These are phyloP conservation scores for Wallacemonas collosoma DNA, from an alignment of 208 protist genomes.

Conservation along the genomic window DNA sequence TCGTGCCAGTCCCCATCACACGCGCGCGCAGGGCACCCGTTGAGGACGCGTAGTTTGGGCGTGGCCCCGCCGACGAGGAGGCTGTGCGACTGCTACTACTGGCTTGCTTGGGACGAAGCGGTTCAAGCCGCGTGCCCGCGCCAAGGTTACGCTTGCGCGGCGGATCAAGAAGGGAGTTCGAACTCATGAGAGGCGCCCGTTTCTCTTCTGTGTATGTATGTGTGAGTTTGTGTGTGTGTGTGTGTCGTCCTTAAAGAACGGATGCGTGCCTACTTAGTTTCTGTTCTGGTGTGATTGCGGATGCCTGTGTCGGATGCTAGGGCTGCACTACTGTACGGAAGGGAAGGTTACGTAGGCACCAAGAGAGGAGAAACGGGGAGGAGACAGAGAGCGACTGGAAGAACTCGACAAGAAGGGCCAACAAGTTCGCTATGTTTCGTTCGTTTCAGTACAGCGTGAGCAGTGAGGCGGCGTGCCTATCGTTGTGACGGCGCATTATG, in stretches of 20 bases:
- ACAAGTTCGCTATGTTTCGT: too few species aligned
- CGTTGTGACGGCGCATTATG: too few species aligned
- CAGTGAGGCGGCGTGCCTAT: too few species aligned
- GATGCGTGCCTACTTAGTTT: neutral
- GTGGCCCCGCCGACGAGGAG: constrained; percentile 5
- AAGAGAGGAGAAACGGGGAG: too few species aligned
- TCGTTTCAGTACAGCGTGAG: too few species aligned
- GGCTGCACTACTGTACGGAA: too few species aligned
- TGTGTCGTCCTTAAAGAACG: neutral
- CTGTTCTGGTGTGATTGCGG: neutral
- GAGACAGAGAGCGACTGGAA: too few species aligned
- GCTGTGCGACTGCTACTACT: constrained; percentile 1
- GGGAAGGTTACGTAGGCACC: too few species aligned
- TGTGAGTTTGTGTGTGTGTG: constrained; percentile 21
- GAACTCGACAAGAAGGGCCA: too few species aligned
- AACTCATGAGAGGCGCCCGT: neutral
- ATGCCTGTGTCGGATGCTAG: too few species aligned
- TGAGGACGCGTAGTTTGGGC: constrained; percentile 4
- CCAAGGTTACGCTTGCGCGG: constrained; percentile 15
- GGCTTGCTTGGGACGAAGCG: neutral
- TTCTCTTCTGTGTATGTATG: neutral
- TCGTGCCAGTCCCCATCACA: neutral
- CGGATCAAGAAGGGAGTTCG: constrained; percentile 11
- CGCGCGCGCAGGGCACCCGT: constrained; percentile 7
- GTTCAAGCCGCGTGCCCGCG: constrained; percentile 15